Base-by-base conservation (phyloP, 1,284 basidiomycete species). In the Ustilago xerochloae region DNA sequence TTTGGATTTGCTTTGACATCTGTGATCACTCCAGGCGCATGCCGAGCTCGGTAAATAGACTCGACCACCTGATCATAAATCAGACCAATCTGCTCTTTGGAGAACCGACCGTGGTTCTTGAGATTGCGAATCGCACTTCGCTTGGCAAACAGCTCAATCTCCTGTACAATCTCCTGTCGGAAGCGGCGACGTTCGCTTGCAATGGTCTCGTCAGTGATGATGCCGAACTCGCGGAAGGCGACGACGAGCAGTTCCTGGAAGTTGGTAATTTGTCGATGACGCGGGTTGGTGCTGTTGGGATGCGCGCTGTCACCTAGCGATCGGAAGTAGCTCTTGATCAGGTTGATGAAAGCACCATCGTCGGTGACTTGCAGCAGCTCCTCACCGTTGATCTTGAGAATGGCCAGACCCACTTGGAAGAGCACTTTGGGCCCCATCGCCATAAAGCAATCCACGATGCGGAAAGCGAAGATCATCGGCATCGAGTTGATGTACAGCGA, bases 391-490 rank as follows among this genome's bases (percentile, higher is more conserved):
- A 99, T 97, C 86, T 99, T 99, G 59, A 99, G 89, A 52, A 99
- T 97, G 15, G 97, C 97, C 91, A 86, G 71, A 5, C 93, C 94
- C 60, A 96, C 91, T 89, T 99, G 96, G 88, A 99, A 99, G 46
- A 99, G 87, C 13, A 99, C 97, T 81, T 95, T 98, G 2, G 96
- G 94, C 0, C 97, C 97, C 93, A 97, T 98, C 72, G 95, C 95
- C 87, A 99, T 93, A 86, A 99, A 97, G 85, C 97, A 99, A 84
- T 99, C 97, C 2, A 97, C 93, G 81, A 99, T 94, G 47, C 97
- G 90, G 88, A 98, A 99, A 0, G 97, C 96, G 82, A 99, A 99
- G 48, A 99, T 91, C 90, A 99, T 92, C 0, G 97, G 97, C 94
- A 99, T 97, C 79, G 93, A 96, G 86, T 98, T 98, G 86, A 99